Evolutionary conservation across 352 stramenopile species (phyloP), one percentile per base, ranked within the genome.

Genomic region (Blastocystis hominis): DNA sequence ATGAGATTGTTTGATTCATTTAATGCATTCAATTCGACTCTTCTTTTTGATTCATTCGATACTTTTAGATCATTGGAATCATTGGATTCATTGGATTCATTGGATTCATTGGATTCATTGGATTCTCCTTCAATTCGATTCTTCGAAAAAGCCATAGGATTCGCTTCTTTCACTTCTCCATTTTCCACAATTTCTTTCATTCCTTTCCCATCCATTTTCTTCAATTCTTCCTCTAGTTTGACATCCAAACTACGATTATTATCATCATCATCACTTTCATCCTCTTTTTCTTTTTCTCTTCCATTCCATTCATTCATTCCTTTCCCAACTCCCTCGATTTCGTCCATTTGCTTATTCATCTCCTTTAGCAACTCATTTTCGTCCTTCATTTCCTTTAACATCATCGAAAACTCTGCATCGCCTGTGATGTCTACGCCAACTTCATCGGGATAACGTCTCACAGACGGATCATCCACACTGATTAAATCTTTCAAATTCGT

Each of bases 401-500:
- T 36, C 44, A 54, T 62, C 17, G n/a, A 54, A 24, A 50, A 10
- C 44, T 30, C 55, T 68, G 3, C 13, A 20, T 64, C 55, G 15
- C 34, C 68, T 24, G n/a, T 30, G 40, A 24, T 75, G 38, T 53
- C 15, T 1, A 55, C 17, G n/a, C 9, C 40, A 36, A 40, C 7
- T 68, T 46, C n/a, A 46, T 55, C 24, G 17, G 38, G 42, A 34
- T 76, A 87, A 34, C 40, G 13, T 15, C 44, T 42, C 2, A 87
- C 42, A 0, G 77, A 79, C 40, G 63, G 62, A 30, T 79, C 77
- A 38, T 77, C 30, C 34, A 9, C 44, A 46, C 36, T 77, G 46
- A 87, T 70, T n/a, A 87, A 24, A 34, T 87, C 68, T 9, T 59
- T 79, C 44, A 84, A n/a, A 64, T 84, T 30, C 24, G 24, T 34